phyloP scores from a whole-genome alignment of 257 asterid species.

The Phtheirospermum japonicum region DNA sequence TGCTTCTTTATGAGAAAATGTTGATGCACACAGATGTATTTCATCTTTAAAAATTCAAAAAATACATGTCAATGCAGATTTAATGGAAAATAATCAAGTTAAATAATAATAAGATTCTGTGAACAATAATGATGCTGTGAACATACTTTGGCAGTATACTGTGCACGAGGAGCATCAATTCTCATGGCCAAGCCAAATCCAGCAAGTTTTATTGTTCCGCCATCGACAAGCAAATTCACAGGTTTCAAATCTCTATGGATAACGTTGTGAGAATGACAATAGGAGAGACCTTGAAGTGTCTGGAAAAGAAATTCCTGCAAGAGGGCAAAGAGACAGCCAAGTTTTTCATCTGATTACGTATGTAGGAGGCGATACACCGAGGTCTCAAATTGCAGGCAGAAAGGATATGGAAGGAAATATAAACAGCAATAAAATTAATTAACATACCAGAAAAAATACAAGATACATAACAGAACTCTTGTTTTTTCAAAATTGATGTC shows the following conservation, averaged over 20 bases:
- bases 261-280: constrained; percentile 13
- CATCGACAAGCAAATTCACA: not conserved
- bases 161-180: constrained; percentile 16
- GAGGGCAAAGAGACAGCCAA: not conserved
- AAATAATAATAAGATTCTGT: not conserved
- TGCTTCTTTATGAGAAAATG: no score
- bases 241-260: constrained; percentile 27
- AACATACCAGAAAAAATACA: not conserved
- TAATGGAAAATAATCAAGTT: not conserved
- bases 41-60: no score
- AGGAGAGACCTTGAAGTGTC: constrained; percentile 24
- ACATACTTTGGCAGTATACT: constrained; percentile 10
- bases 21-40: no score
- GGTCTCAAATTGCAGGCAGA: not conserved
- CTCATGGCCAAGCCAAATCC: constrained; percentile 13
- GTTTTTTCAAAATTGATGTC: no score
- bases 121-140: not conserved
- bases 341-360: not conserved
- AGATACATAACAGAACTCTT: not conserved
- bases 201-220: constrained; percentile 11
- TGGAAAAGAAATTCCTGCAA: constrained; percentile 27
- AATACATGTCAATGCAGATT: no score
- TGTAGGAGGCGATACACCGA: not conserved
- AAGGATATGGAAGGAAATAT: not conserved
- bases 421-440: no score